Evolutionary conservation across 1,284 basidiomycete genomes (phyloP).

Genomic region (Gomphus sp.): DNA sequence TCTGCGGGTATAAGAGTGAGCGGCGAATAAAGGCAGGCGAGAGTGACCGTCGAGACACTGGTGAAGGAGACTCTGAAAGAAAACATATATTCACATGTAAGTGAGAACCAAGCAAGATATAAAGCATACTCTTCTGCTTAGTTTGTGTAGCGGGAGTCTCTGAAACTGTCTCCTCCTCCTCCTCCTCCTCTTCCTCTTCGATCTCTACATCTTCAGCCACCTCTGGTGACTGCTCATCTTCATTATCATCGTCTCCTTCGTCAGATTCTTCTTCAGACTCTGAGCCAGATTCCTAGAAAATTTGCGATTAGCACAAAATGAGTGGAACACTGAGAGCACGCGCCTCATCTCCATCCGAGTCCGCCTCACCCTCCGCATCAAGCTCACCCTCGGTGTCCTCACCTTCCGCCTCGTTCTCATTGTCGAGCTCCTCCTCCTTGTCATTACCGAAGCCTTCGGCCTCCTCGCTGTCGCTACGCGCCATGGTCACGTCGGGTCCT

Average conservation of each 20-base stretch:
- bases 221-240: constrained; percentile 36
- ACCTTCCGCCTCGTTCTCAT: constrained; percentile 37
- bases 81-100: constrained; percentile 9
- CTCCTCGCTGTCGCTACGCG: constrained; percentile 56
- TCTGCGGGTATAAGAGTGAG: constrained; percentile 23
- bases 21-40: constrained; percentile 52
- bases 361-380: constrained; percentile 45
- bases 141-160: constrained; percentile 10
- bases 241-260: constrained; percentile 50
- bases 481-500: constrained; percentile 22
- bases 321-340: constrained; percentile 18
- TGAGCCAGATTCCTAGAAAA: constrained; percentile 19
- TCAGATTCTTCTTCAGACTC: constrained; percentile 29
- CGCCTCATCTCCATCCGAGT: constrained; percentile 57
- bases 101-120: background rate
- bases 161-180: constrained; percentile 17
- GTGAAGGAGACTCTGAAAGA: constrained; percentile 17
- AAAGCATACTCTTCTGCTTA: constrained; percentile 10
- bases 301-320: background rate
- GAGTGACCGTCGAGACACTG: constrained; percentile 39
- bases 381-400: constrained; percentile 32
- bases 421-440: constrained; percentile 30
- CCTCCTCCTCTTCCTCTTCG: constrained; percentile 22
- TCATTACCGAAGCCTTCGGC: constrained; percentile 36
- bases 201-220: constrained; percentile 25